These are phyloP conservation scores for Apodospora peruviana DNA, from an alignment of 495 filamentous ascomycete species.

Conservation along the genomic window DNA sequence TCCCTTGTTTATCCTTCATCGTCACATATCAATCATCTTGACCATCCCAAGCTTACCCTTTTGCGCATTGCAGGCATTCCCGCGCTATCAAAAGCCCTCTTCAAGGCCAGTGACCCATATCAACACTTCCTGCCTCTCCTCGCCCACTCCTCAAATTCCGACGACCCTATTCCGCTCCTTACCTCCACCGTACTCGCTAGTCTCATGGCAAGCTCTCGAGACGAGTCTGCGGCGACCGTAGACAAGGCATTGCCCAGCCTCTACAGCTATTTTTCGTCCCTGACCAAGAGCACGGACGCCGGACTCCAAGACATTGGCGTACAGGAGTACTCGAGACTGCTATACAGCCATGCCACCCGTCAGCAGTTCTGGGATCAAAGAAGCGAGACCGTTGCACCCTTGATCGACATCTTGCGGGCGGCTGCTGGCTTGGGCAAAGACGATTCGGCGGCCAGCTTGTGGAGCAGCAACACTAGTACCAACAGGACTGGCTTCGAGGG, in stretches of 20 bases:
- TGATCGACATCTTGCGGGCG: conserved; percentile 75
- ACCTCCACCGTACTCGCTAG: conserved; percentile 81
- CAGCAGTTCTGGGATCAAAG: conserved; percentile 83
- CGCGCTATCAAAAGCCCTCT: conserved; percentile 64
- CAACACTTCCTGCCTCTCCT: conserved; percentile 82
- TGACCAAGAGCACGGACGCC: conserved; percentile 69
- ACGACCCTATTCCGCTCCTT: conserved; percentile 84
- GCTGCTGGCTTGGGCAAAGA: conserved; percentile 66
- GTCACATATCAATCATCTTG: background rate
- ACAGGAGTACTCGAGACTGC: conserved; percentile 80
- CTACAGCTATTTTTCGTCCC: conserved; percentile 77
- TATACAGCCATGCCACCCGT: conserved; percentile 69
- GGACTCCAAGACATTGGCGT: conserved; percentile 95
- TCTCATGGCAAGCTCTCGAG: conserved; percentile 68
- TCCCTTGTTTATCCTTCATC: background rate
- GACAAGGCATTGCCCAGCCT: conserved; percentile 74
- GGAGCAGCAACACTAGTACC: conserved; percentile 57
- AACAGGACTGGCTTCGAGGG: conserved; percentile 52
- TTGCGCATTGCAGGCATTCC: conserved; percentile 59
- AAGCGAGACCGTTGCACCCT: conserved; percentile 72
- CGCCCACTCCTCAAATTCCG: conserved; percentile 68
- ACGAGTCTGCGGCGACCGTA: conserved; percentile 50
- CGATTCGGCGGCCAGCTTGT: conserved; percentile 60
- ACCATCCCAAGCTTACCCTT: background rate
- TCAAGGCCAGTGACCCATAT: conserved; percentile 72